Percentiles rank a stretch among this genome's conserved stretches.
phyloP scores from a whole-genome alignment of 495 filamentous ascomycete species.

The Amorphotheca resinae region DNA sequence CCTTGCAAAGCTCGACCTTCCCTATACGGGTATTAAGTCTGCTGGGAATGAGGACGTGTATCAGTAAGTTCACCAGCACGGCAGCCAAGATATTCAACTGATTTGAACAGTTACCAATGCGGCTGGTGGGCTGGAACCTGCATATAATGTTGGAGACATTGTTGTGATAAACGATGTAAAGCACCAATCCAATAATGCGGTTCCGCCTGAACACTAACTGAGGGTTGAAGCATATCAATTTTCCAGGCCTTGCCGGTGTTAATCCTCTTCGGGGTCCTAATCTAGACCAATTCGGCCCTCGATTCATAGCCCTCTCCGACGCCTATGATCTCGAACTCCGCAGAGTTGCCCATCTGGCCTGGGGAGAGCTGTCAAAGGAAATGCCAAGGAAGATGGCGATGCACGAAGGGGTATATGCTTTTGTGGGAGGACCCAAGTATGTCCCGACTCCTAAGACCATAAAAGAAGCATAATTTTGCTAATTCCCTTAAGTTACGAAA shows the following conservation, averaged over 20 bases:
- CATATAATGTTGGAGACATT: slow-evolving; percentile 61
- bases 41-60: slow-evolving; percentile 50
- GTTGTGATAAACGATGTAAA: slow-evolving; percentile 59
- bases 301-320: slow-evolving; percentile 63
- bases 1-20: slow-evolving; percentile 54
- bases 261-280: slow-evolving; percentile 67
- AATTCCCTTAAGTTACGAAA: slow-evolving; percentile 47
- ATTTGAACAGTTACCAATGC: slow-evolving; percentile 55
- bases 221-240: slow-evolving; percentile 50
- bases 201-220: no score
- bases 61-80: slow-evolving; percentile 41
- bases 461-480: background rate
- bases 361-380: slow-evolving; percentile 32
- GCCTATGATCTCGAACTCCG: slow-evolving; percentile 64
- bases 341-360: slow-evolving; percentile 45
- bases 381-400: slow-evolving; percentile 27
- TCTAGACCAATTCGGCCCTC: slow-evolving; percentile 50
- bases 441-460: background rate
- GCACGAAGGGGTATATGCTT: slow-evolving; percentile 68
- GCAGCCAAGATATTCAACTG: slow-evolving; percentile 4
- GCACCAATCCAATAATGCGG: background rate
- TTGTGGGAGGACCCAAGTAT: slow-evolving; percentile 57
- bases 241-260: slow-evolving; percentile 55
- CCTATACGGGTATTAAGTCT: slow-evolving; percentile 58
- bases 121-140: slow-evolving; percentile 57